Conservation (phyloP, 371 early-diverging fungal genomes). For the Chytridium lagenaria region DNA sequence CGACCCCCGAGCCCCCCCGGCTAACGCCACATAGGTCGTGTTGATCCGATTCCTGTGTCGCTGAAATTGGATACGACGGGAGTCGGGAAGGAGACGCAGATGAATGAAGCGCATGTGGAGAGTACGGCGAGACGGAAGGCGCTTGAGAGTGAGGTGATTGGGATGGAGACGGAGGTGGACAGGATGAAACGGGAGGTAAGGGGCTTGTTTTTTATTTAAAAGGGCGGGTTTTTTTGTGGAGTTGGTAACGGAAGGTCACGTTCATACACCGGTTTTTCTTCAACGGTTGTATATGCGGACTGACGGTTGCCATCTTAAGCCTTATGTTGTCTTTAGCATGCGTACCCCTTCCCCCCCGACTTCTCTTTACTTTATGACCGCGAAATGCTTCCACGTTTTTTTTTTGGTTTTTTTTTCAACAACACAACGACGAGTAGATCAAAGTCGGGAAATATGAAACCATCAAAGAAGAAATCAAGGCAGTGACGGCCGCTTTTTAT, state of each 20-base stretch:
- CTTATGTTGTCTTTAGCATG: too few relatives aligned
- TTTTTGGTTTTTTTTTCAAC: not conserved
- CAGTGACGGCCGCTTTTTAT: slow-evolving; percentile 74
- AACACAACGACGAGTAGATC: slow-evolving; percentile 39
- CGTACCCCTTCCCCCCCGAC: too few relatives aligned
- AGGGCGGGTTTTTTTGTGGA: not conserved
- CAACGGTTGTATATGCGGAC: too few relatives aligned
- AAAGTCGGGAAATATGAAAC: slow-evolving; percentile 52
- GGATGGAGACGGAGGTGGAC: slow-evolving; percentile 69
- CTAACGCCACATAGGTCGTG: slow-evolving; percentile 56
- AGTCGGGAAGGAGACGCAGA: slow-evolving; percentile 66
- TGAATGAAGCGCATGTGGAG: slow-evolving; percentile 48
- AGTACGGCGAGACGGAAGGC: slow-evolving; percentile 69
- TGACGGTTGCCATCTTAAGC: too few relatives aligned
- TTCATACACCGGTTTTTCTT: too few relatives aligned
- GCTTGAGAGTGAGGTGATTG: slow-evolving; percentile 61
- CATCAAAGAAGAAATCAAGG: slow-evolving; percentile 63
- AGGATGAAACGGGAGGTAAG: slow-evolving; percentile 52
- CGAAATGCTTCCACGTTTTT: not conserved
- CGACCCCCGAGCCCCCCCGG: slow-evolving; percentile 10
- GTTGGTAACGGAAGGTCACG: too few relatives aligned
- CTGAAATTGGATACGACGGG: slow-evolving; percentile 68
- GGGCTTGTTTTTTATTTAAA: not conserved
- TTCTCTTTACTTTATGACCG: not conserved
- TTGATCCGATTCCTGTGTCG: slow-evolving; percentile 70